phyloP scores from a whole-genome alignment of 345 rosid genomes.

The Salix purpurea region DNA sequence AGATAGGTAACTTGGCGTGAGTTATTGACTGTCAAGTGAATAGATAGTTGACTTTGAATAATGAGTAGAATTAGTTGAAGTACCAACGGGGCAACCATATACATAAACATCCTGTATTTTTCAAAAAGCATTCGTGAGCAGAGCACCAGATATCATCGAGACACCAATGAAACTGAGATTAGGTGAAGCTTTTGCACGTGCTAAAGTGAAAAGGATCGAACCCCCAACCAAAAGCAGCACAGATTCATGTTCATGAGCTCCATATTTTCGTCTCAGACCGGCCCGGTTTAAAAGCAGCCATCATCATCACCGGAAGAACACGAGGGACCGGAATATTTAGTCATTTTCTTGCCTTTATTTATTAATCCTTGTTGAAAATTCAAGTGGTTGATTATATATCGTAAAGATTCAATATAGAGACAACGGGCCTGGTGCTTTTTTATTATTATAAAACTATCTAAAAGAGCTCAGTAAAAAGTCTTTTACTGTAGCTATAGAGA shows the following conservation, averaged over 20 bases:
- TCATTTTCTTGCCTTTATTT: background rate
- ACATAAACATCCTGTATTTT: no score
- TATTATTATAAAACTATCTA: background rate
- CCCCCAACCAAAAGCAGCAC: constrained; percentile 76
- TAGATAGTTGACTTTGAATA: no score
- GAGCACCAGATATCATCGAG: constrained; percentile 77
- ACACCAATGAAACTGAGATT: constrained; percentile 78
- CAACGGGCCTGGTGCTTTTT: background rate
- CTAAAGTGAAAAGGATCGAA: constrained; percentile 80
- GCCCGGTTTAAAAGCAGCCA: constrained; percentile 87
- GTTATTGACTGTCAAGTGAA: no score
- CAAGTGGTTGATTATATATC: background rate
- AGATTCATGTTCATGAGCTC: constrained; percentile 67
- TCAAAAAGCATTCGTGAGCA: constrained; percentile 77
- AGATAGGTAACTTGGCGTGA: no score
- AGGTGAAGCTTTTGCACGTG: constrained; percentile 83
- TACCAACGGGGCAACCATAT: no score
- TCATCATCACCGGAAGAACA: constrained; percentile 94
- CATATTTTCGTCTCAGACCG: constrained; percentile 70
- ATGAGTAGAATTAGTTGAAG: no score
- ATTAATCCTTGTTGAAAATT: background rate
- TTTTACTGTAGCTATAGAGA: no score
- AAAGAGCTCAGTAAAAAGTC: no score
- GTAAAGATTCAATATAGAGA: background rate
- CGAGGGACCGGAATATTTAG: background rate